phyloP scores from a whole-genome alignment of 192 early-diverging fungal species.

The Coemansia nantahalensis region DNA sequence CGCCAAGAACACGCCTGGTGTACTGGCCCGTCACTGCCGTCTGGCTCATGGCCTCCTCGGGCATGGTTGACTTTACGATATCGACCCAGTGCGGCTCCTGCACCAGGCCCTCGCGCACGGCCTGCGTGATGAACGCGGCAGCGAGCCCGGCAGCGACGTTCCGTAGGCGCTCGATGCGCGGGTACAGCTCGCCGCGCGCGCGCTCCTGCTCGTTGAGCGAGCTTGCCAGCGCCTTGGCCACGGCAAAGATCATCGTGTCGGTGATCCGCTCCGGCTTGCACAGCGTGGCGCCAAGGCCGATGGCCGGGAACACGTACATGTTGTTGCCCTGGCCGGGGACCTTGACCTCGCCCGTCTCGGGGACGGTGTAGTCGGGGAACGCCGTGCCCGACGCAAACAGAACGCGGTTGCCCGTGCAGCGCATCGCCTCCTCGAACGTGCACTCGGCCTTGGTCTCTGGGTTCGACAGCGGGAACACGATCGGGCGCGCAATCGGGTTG shows the following conservation, averaged over 20 bases:
- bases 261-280: slow-evolving; percentile 71
- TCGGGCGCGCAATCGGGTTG: slow-evolving; percentile 62
- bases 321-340: slow-evolving; percentile 89
- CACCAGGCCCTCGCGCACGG: slow-evolving; percentile 56
- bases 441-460: slow-evolving; percentile 90
- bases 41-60: background rate
- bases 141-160: slow-evolving; percentile 79
- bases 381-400: slow-evolving; percentile 91
- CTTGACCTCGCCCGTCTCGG: slow-evolving; percentile 41
- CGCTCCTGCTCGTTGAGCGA: slow-evolving; percentile 70
- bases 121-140: slow-evolving; percentile 66
- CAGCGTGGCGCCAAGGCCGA: slow-evolving; percentile 83
- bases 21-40: slow-evolving; percentile 15
- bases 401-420: slow-evolving; percentile 71
- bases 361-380: slow-evolving; percentile 74
- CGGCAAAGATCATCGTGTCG: slow-evolving; percentile 79
- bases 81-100: slow-evolving; percentile 31
- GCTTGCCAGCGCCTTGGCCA: slow-evolving; percentile 73
- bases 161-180: slow-evolving; percentile 77
- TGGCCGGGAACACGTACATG: slow-evolving; percentile 96
- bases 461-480: slow-evolving; percentile 90
- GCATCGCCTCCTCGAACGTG: slow-evolving; percentile 87
- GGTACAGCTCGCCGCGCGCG: slow-evolving; percentile 72
- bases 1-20: slow-evolving; percentile 36
- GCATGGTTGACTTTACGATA: slow-evolving; percentile 19